These are phyloP conservation scores for Barnettozyma botsteinii DNA, from an alignment of 805 yeast genomes.

Conservation along the genomic window DNA sequence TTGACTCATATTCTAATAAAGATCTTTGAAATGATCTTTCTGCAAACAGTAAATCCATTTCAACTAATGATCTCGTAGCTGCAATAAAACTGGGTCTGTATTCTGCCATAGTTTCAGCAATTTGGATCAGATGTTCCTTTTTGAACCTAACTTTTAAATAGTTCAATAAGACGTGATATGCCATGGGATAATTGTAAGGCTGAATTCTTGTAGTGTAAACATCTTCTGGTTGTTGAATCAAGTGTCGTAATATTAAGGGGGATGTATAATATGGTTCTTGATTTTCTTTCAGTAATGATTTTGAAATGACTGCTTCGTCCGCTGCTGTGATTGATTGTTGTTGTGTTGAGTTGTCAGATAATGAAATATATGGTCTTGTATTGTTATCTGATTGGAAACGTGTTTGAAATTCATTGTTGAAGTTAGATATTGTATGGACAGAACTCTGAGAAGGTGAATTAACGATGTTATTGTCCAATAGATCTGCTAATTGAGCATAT, in stretches of 20 bases:
- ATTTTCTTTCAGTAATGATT: conserved; percentile 7
- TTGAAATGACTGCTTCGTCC: conserved; percentile 11
- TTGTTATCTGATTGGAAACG: conserved; percentile 25
- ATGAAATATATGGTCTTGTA: conserved; percentile 25
- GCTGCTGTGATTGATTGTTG: neutral
- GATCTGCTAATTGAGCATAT: conserved; percentile 35
- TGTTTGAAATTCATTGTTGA: conserved; percentile 24
- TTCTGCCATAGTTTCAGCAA: conserved; percentile 39
- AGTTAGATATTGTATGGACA: conserved; percentile 8
- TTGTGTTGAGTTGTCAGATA: conserved; percentile 23
- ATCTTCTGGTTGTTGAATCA: conserved; percentile 63
- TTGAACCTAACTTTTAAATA: conserved; percentile 71
- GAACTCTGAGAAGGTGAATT: conserved; percentile 22
- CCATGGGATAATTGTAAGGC: conserved; percentile 93
- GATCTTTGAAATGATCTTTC: conserved; percentile 55
- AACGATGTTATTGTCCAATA: conserved; percentile 24
- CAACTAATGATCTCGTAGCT: conserved; percentile 66
- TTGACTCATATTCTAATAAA: conserved; percentile 49
- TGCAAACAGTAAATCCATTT: conserved; percentile 61
- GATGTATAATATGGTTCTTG: conserved; percentile 41
- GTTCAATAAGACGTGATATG: conserved; percentile 77
- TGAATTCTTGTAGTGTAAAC: conserved; percentile 72
- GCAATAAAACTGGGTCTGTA: conserved; percentile 75
- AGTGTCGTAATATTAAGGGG: conserved; percentile 51
- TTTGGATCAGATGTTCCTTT: conserved; percentile 59